phyloP scores from a whole-genome alignment of 2,329 filamentous ascomycete genomes.

The Fusarium armeniacum region DNA sequence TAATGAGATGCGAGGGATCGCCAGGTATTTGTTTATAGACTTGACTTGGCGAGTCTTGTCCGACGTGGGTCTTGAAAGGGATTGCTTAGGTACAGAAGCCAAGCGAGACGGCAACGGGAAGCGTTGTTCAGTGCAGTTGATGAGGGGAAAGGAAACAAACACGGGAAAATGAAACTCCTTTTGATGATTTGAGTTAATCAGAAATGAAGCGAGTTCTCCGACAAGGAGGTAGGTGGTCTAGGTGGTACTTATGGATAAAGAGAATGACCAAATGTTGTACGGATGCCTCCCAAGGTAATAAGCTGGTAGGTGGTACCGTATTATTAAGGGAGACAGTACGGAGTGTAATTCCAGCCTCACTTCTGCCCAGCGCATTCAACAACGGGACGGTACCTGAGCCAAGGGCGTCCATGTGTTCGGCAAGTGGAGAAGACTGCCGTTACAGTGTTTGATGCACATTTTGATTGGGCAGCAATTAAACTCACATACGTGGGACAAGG shows the following conservation, averaged over 20 bases:
- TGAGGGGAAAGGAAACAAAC: slow-evolving; percentile 20
- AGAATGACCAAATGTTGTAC: not conserved
- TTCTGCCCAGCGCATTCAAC: slow-evolving; percentile 1
- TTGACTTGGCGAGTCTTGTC: slow-evolving; percentile 29
- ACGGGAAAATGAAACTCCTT: slow-evolving; percentile 32
- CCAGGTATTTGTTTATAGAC: slow-evolving; percentile 18
- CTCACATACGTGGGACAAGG: slow-evolving; percentile 10
- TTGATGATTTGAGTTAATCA: slow-evolving; percentile 19
- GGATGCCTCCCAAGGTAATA: not conserved
- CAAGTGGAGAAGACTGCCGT: slow-evolving; percentile 34
- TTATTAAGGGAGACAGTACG: slow-evolving; percentile 30
- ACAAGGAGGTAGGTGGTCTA: not conserved
- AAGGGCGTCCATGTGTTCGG: slow-evolving; percentile 7
- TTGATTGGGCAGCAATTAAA: slow-evolving; percentile 30
- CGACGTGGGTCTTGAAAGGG: slow-evolving; percentile 22
- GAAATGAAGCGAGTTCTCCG: slow-evolving; percentile 4
- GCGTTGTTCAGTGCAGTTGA: slow-evolving; percentile 14
- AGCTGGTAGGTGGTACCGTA: slow-evolving; percentile 4
- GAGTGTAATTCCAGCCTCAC: slow-evolving; percentile 3
- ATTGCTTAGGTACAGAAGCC: slow-evolving; percentile 20
- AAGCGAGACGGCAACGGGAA: slow-evolving; percentile 30
- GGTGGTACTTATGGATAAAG: not conserved
- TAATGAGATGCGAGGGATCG: slow-evolving; percentile 1
- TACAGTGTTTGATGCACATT: not conserved
- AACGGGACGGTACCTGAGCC: slow-evolving; percentile 1